Evolutionary conservation across 352 stramenopile species (phyloP), one percentile per base, ranked within the genome.

Genomic region (Phytophthora sansomeana): DNA sequence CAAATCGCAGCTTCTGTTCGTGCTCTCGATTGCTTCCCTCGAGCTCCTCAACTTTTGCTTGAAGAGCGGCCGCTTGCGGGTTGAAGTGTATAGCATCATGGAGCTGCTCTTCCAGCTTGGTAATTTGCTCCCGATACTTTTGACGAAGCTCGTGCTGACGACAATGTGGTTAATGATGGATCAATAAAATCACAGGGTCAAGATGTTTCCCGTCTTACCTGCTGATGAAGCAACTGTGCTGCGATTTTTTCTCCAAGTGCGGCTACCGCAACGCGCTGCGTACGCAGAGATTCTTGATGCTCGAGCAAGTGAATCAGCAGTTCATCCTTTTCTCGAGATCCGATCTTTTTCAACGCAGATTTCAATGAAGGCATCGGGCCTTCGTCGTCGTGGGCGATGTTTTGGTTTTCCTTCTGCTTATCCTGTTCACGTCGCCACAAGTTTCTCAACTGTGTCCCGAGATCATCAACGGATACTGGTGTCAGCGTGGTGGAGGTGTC

Each of bases 1-100:
- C 85, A 51, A 91, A 90, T 32, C 75, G 78, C 16, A 93, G 70
- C 46, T 92, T 88, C 42, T 88, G 71, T 33, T 91, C 83, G 47
- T 78, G 66, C 19, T 87, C 69, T 11, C 67, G 74, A 17, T 76
- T 79, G 16, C 59, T 73, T 7, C 74, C 53, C 44, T 86, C 55
- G 13, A 93, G 65, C 11, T 78, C 44, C 2, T 63, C 51, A 13
- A 95, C 51, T n/a, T 77, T 73, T 3, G 56, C 46, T 49, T 83
- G 61, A 1, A 95, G 75, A 1, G 53, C 58, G 26, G 51, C 39
- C 13, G 92, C 68, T 32, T 85, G 69, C 7, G 85, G 83, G 49
- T 93, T 80, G 29, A 63, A 63, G 42, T 91, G 60, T 28, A 73
- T 28, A 1, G 77, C 74, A 7, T 81, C 42, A 24, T 90, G 65